Evolutionary conservation across 805 yeast genomes (phyloP).

Genomic region (Ogataea degrootiae): DNA sequence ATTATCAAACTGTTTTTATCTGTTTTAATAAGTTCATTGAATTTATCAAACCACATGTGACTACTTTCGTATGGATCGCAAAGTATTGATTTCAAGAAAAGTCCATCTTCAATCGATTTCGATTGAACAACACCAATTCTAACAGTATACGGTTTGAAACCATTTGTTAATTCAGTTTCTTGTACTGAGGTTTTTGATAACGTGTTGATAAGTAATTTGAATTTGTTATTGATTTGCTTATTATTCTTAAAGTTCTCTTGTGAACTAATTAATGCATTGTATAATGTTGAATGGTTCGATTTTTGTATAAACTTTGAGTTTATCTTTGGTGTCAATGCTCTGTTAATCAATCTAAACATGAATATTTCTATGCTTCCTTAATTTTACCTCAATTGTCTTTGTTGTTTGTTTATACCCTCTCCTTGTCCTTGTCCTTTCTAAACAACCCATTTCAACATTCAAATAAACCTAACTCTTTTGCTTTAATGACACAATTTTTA

Average conservation of each 20-base stretch:
- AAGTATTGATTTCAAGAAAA: slow-evolving; percentile 22
- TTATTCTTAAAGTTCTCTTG: slow-evolving; percentile 11
- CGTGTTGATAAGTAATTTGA: slow-evolving; percentile 3
- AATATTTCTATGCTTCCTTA: too few species aligned
- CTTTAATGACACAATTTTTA: too few species aligned
- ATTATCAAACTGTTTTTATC: slow-evolving; percentile 10
- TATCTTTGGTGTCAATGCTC: neutral
- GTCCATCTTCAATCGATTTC: slow-evolving; percentile 12
- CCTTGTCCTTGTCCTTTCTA: too few species aligned
- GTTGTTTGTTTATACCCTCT: too few species aligned
- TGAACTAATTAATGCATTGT: slow-evolving; percentile 8
- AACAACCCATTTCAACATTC: too few species aligned
- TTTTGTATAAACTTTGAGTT: neutral
- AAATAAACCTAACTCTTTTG: too few species aligned
- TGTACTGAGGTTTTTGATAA: slow-evolving; percentile 13
- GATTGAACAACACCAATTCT: slow-evolving; percentile 27
- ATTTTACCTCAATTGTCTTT: too few species aligned
- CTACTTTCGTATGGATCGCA: slow-evolving; percentile 28
- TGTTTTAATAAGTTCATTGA: slow-evolving; percentile 8
- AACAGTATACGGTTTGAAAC: slow-evolving; percentile 21
- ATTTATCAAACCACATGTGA: slow-evolving; percentile 14
- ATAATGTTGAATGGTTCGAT: neutral
- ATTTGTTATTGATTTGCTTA: slow-evolving; percentile 7
- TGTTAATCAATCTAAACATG: neutral
- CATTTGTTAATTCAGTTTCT: neutral